Evolutionary conservation across 108 stramenopile species (phyloP).

Genomic region (Skeletonema costatum): DNA sequence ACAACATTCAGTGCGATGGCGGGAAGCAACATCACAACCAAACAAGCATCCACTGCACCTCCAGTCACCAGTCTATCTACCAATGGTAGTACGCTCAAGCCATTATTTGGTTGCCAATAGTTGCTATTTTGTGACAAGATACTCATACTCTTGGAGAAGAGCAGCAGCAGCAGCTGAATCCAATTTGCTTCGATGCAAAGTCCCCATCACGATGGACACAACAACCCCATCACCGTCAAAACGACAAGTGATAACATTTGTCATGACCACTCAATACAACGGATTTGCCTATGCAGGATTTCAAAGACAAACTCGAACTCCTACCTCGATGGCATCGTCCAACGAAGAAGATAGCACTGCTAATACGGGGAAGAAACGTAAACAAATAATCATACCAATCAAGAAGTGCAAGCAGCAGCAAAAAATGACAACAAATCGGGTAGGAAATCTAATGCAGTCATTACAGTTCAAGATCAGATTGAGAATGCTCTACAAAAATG

Average conservation of each 20-base stretch:
- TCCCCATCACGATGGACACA: background rate
- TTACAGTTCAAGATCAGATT: constrained; percentile 71
- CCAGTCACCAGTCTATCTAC: no score
- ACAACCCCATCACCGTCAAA: background rate
- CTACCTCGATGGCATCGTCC: background rate
- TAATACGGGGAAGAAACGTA: background rate
- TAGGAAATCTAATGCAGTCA: constrained; percentile 19
- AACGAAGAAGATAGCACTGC: constrained; percentile 8
- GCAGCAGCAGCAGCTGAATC: no score
- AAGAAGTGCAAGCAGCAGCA: background rate
- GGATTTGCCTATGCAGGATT: constrained; percentile 77
- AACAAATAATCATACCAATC: constrained; percentile 20
- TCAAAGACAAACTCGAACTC: constrained; percentile 62
- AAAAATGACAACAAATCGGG: constrained; percentile 1
- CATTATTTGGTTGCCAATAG: no score
- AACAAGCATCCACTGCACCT: no score
- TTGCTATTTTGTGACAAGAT: no score
- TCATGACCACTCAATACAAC: constrained; percentile 74
- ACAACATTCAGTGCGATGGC: no score
- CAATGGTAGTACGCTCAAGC: no score
- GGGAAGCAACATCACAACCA: no score
- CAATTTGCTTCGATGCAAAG: no score
- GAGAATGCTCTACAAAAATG: constrained; percentile 62
- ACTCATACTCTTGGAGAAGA: no score
- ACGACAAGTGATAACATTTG: constrained; percentile 30